Evolutionary conservation across 2,329 filamentous ascomycete species (phyloP).

Genomic region (Acrodontium crateriforme): DNA sequence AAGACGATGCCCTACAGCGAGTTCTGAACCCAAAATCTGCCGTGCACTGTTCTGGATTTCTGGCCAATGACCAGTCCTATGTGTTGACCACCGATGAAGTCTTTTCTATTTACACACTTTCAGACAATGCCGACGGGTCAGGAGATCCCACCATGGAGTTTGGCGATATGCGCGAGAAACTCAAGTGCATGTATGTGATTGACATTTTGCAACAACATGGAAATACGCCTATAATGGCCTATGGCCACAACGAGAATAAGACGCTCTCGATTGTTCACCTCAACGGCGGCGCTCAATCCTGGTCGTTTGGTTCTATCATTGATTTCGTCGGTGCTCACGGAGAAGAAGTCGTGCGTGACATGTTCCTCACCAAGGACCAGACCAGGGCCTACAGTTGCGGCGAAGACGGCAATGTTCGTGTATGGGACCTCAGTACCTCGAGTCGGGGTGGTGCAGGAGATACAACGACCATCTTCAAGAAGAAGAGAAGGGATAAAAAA

Average conservation of each 20-base stretch:
- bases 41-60: slow-evolving; percentile 61
- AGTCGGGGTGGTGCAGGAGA: too few relatives aligned
- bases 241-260: slow-evolving; percentile 17
- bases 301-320: slow-evolving; percentile 16
- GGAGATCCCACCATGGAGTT: slow-evolving; percentile 37
- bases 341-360: slow-evolving; percentile 34
- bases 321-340: slow-evolving; percentile 31
- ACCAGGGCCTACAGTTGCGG: slow-evolving; percentile 29
- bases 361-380: slow-evolving; percentile 23
- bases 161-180: slow-evolving; percentile 52
- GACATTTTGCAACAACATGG: slow-evolving; percentile 42
- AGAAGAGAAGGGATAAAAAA: too few relatives aligned
- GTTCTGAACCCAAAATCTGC: slow-evolving; percentile 67
- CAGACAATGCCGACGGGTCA: slow-evolving; percentile 25
- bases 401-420: slow-evolving; percentile 34
- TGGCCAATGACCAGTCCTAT: slow-evolving; percentile 51
- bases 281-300: slow-evolving; percentile 10
- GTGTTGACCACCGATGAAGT: slow-evolving; percentile 68
- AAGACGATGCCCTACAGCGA: slow-evolving; percentile 65
- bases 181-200: slow-evolving; percentile 62
- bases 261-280: slow-evolving; percentile 16
- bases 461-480: too few relatives aligned
- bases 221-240: slow-evolving; percentile 16
- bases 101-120: slow-evolving; percentile 56
- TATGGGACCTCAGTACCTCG: slow-evolving; percentile 28